Evolutionary conservation across 768 basidiomycete genomes (phyloP), one percentile per base, ranked within the genome.

Genomic region (Tylopilus balloui): DNA sequence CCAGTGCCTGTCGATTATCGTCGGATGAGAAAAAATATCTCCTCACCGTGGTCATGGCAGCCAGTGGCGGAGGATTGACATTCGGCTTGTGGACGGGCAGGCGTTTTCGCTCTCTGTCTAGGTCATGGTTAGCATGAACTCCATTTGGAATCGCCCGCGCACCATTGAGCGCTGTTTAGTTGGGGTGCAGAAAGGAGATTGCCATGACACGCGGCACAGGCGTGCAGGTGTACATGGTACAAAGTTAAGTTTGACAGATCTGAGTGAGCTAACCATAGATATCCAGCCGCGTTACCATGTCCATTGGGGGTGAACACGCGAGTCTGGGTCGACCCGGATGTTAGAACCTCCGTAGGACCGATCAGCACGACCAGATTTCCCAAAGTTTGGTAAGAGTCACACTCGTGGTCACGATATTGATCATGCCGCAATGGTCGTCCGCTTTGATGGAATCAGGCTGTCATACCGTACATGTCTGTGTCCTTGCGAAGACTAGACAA

Each of bases 211-310:
- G 12, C 21, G 31, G 20, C 48, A 29, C 37, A 12, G 32, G 29
- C 40, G 10, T 34, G 58, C 35, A 46, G 49, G 39, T 34, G 17
- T 20, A 27, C 25, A 27, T 5, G 11, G 35, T 19, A 32, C 57
- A 61, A 60, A 17, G 60, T 61, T 63, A 61, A 46, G 61, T 61
- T 61, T 63, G 54, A 41, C 20, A 27, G 29, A 40, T 45, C 24
- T 15, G 41, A 36, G n/a, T 1, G 20, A 15, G n/a, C 48, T 47
- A 45, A 49, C 45, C 49, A 51, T 49, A 54, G 45, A 38, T 34
- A 38, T 47, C 48, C 12, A 49, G 44, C 34, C 36, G 29, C 37
- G 39, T 60, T 35, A 43, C 46, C 28, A 47, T 25, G 36, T 14
- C 12, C 28, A 25, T 21, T 36, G 31, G 34, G n/a, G 12, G 9